A percentile compares a stretch with the other conserved stretches of the same genome.
These are phyloP conservation scores for Coffea canephora DNA, from an alignment of 257 asterid species.

Conservation along the genomic window DNA sequence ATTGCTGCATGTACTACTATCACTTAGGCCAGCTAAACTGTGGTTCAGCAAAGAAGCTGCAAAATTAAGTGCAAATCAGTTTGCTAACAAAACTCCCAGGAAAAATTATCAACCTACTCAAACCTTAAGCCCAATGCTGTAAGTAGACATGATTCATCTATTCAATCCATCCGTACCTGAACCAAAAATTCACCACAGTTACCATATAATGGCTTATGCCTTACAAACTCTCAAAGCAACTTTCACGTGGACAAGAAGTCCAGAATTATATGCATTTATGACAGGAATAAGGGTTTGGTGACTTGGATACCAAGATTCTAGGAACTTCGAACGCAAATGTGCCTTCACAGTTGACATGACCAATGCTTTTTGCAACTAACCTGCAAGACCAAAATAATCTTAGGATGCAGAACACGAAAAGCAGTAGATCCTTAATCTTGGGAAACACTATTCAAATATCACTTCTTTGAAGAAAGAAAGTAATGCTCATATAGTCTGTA, in stretches of 20 bases:
- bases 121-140: not conserved
- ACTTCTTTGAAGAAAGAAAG: not conserved
- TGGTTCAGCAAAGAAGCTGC: not conserved
- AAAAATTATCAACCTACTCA: not conserved
- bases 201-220: not conserved
- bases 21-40: not conserved
- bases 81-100: not conserved
- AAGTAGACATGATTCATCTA: not conserved
- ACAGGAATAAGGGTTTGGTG: not conserved
- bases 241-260: not conserved
- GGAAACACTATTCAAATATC: constrained; percentile 1
- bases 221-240: not conserved
- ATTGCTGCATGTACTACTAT: not conserved
- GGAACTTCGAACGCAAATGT: not conserved
- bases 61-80: not conserved
- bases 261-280: not conserved
- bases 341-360: not conserved
- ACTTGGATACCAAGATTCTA: not conserved
- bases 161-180: not conserved
- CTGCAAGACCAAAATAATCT: not conserved
- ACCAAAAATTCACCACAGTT: not conserved
- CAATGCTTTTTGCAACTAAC: not conserved
- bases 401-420: not conserved
- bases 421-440: not conserved
- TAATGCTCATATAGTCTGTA: too few relatives aligned